A percentile compares a stretch with the other conserved stretches of the same genome.
These are phyloP conservation scores for Pestalotiopsis sp. DNA, from an alignment of 2,329 filamentous ascomycete species.

Conservation along the genomic window DNA sequence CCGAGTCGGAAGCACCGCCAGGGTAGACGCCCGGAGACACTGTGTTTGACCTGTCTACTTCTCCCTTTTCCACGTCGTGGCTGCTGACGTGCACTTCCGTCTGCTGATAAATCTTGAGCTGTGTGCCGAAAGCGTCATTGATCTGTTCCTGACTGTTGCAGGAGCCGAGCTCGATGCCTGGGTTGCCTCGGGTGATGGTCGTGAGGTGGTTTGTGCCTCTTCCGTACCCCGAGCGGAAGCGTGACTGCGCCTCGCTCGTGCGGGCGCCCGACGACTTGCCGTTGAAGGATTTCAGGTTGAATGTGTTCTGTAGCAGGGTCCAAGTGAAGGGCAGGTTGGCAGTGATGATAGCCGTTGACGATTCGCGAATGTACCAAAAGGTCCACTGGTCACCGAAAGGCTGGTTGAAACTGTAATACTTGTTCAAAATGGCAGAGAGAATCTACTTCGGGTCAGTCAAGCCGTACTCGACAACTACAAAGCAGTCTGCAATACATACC, in stretches of 20 bases:
- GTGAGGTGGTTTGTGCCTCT: neutral
- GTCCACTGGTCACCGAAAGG: slow-evolving; percentile 42
- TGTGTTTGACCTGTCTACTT: neutral
- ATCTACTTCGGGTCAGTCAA: slow-evolving; percentile 37
- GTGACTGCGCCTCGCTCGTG: slow-evolving; percentile 2
- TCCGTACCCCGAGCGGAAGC: slow-evolving; percentile 9
- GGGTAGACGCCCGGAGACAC: neutral
- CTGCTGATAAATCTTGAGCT: slow-evolving; percentile 12
- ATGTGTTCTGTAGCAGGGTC: slow-evolving; percentile 18
- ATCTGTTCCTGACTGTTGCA: slow-evolving; percentile 8
- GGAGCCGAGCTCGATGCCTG: slow-evolving; percentile 2
- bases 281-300: slow-evolving; percentile 9
- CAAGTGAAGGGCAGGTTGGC: slow-evolving; percentile 46
- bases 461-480: neutral
- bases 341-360: slow-evolving; percentile 46
- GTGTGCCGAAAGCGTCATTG: slow-evolving; percentile 7
- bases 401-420: slow-evolving; percentile 43
- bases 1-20: slow-evolving; percentile 3
- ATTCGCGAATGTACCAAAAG: slow-evolving; percentile 49
- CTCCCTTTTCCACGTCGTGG: slow-evolving; percentile 2
- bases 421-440: slow-evolving; percentile 52
- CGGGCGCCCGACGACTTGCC: slow-evolving; percentile 6
- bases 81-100: slow-evolving; percentile 9
- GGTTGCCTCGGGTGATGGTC: neutral
- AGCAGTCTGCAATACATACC: slow-evolving; percentile 29